Evolutionary conservation across 1,139 yeast genomes (phyloP).

Genomic region (Protomyces pachydermus): DNA sequence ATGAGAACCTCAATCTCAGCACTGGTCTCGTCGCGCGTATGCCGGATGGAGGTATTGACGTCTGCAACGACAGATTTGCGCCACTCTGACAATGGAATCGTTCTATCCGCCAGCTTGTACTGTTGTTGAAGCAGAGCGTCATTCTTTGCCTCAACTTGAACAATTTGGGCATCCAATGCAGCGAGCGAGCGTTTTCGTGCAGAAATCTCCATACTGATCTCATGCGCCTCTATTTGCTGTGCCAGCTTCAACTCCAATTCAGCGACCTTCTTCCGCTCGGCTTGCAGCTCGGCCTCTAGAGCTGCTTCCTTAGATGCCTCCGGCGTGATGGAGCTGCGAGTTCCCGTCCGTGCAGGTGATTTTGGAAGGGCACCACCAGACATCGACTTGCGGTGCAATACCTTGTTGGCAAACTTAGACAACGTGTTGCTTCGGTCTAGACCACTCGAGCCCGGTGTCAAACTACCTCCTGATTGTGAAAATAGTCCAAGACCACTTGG

Average conservation of each 20-base stretch:
- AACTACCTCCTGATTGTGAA: constrained; percentile 1
- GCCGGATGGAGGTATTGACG: constrained; percentile 36
- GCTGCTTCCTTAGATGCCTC: constrained; percentile 10
- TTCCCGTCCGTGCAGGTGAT: background rate
- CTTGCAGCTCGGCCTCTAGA: constrained; percentile 1
- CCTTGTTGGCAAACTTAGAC: constrained; percentile 8
- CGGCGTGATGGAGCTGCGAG: background rate
- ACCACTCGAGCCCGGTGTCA: background rate
- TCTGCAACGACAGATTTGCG: constrained; percentile 30
- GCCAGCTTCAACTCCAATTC: background rate
- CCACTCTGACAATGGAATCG: constrained; percentile 18
- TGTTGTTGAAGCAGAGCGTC: constrained; percentile 17
- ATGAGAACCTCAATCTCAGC: constrained; percentile 40
- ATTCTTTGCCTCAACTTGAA: constrained; percentile 11
- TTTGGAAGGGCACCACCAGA: constrained; percentile 16
- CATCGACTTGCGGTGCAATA: constrained; percentile 15
- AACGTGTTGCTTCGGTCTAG: constrained; percentile 15
- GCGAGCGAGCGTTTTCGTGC: constrained; percentile 10
- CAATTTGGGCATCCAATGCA: constrained; percentile 3
- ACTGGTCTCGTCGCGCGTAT: constrained; percentile 36
- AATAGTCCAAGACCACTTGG: background rate
- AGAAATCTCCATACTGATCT: background rate
- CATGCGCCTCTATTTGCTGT: background rate
- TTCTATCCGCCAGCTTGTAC: constrained; percentile 7
- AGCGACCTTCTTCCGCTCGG: background rate